A percentile compares a stretch with the other conserved stretches of the same genome.
Evolutionary conservation across 2,329 filamentous ascomycete genomes (phyloP).

Genomic region (Fusarium sp.): DNA sequence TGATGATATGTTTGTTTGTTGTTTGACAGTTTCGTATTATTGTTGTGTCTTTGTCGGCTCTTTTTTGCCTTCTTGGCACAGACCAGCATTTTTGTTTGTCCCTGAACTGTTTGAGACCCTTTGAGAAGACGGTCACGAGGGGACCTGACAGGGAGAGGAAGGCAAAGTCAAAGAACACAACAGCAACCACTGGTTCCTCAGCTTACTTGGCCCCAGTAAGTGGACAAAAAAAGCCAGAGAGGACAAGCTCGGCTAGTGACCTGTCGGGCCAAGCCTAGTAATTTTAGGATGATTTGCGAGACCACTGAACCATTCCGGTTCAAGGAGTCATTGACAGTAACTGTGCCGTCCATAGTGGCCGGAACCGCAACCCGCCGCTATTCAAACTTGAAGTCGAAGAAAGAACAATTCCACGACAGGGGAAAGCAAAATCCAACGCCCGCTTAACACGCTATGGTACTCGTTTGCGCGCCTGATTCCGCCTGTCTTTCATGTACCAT

Average conservation of each 20-base stretch:
- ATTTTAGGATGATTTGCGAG: constrained; percentile 13
- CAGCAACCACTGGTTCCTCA: constrained; percentile 16
- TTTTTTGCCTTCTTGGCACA: constrained; percentile 21
- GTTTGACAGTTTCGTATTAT: constrained; percentile 4
- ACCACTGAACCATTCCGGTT: constrained; percentile 13
- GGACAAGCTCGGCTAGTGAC: constrained; percentile 25
- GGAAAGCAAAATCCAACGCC: constrained; percentile 26
- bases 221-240: constrained; percentile 21
- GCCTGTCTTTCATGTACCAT: constrained; percentile 18
- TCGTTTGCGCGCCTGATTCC: constrained; percentile 1
- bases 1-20: constrained; percentile 15
- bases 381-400: constrained; percentile 30
- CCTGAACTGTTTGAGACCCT: constrained; percentile 17
- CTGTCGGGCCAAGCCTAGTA: constrained; percentile 25
- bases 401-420: constrained; percentile 48
- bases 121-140: constrained; percentile 30
- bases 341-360: constrained; percentile 11
- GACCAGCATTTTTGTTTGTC: constrained; percentile 15
- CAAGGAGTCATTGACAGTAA: constrained; percentile 32
- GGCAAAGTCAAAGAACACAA: constrained; percentile 8
- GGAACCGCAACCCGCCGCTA: constrained; percentile 26
- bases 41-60: constrained; percentile 21
- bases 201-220: constrained; percentile 18
- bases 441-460: constrained; percentile 29
- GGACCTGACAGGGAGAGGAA: constrained; percentile 12